These are phyloP conservation scores for Venustampulla echinocandica DNA, from an alignment of 495 filamentous ascomycete genomes.

Conservation along the genomic window DNA sequence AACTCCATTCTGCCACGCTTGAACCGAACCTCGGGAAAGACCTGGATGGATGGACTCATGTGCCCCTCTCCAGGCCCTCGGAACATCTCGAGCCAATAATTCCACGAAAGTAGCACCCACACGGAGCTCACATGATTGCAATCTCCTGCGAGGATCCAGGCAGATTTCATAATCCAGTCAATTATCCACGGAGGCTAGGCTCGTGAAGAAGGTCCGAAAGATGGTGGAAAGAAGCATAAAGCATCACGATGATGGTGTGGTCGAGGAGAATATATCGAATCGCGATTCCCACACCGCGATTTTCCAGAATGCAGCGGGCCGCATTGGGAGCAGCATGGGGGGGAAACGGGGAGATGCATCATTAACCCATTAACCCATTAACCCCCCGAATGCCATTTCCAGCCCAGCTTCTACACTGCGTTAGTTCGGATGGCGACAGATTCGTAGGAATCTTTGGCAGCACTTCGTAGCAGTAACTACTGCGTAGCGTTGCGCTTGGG, in stretches of 20 bases:
- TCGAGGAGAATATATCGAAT: constrained; percentile 12
- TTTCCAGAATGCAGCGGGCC: constrained; percentile 14
- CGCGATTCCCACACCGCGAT: constrained; percentile 2
- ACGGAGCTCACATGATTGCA: constrained; percentile 23
- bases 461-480: too few species aligned
- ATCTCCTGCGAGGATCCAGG: constrained; percentile 19
- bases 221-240: too few species aligned
- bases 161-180: too few species aligned
- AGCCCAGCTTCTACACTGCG: too few species aligned
- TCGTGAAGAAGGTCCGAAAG: constrained; percentile 3
- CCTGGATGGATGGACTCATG: background rate
- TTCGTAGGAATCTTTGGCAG: too few species aligned
- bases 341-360: too few species aligned
- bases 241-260: constrained; percentile 13
- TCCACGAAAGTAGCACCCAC: constrained; percentile 9
- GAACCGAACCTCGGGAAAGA: background rate
- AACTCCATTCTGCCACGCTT: background rate
- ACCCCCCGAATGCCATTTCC: too few species aligned
- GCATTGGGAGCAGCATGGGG: too few species aligned
- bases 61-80: constrained; percentile 15
- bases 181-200: too few species aligned
- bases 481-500: too few species aligned
- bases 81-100: constrained; percentile 15
- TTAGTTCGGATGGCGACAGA: too few species aligned
- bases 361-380: too few species aligned